phyloP scores from a whole-genome alignment of 2,329 filamentous ascomycete genomes.

The Aschersonia sp. region DNA sequence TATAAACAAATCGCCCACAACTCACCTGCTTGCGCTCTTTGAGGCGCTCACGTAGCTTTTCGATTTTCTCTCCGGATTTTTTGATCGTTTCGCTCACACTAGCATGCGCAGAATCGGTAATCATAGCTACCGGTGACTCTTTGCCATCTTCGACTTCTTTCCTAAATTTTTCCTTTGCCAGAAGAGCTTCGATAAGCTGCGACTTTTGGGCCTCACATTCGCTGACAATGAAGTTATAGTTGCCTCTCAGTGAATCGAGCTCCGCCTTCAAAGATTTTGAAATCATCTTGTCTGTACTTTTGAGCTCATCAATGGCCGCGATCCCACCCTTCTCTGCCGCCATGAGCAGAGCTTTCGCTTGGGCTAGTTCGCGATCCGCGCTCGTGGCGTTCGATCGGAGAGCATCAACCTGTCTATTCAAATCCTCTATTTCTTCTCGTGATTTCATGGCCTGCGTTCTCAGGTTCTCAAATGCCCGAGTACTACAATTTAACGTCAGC shows the following conservation, averaged over 20 bases:
- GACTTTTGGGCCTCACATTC: constrained; percentile 43
- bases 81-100: constrained; percentile 19
- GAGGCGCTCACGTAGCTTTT: constrained; percentile 40
- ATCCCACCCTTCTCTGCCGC: constrained; percentile 38
- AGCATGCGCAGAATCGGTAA: constrained; percentile 18
- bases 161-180: constrained; percentile 45
- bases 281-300: constrained; percentile 43
- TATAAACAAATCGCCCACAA: constrained; percentile 4
- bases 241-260: constrained; percentile 37
- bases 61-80: constrained; percentile 36
- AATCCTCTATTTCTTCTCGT: constrained; percentile 30
- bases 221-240: constrained; percentile 30
- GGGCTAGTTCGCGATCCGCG: constrained; percentile 38
- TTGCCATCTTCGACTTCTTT: constrained; percentile 34
- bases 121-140: constrained; percentile 23
- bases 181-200: constrained; percentile 43
- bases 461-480: constrained; percentile 36
- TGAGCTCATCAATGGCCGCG: constrained; percentile 41
- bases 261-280: constrained; percentile 43
- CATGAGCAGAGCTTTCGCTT: constrained; percentile 36
- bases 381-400: constrained; percentile 36
- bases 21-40: constrained; percentile 46
- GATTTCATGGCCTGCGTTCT: constrained; percentile 30
- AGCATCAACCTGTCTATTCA: constrained; percentile 24
- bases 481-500: constrained; percentile 27